Percentiles rank a stretch among this genome's conserved stretches.
These are phyloP conservation scores for Penicillium salamii DNA, from an alignment of 495 filamentous ascomycete species.

Conservation along the genomic window DNA sequence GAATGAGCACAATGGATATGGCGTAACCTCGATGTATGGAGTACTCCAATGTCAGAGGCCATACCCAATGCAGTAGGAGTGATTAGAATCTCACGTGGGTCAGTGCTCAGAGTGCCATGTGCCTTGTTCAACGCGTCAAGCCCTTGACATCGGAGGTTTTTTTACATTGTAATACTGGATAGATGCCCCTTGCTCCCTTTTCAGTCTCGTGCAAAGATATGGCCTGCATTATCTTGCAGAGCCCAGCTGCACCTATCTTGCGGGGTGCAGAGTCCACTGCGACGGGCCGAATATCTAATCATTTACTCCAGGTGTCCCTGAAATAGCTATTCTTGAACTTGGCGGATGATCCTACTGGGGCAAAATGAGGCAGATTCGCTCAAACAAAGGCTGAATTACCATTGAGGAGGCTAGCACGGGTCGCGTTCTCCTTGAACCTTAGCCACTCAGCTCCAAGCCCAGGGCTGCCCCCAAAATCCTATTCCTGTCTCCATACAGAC, in stretches of 20 bases:
- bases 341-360: too few relatives aligned
- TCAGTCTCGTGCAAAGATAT: slow-evolving; percentile 6
- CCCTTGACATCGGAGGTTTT: slow-evolving; percentile 6
- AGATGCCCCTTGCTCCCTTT: not conserved
- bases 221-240: slow-evolving; percentile 14
- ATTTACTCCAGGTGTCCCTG: too few relatives aligned
- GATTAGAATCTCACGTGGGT: not conserved
- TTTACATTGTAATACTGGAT: slow-evolving; percentile 1
- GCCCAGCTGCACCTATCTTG: slow-evolving; percentile 2
- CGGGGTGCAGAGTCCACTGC: slow-evolving; percentile 16
- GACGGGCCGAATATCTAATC: slow-evolving; percentile 1
- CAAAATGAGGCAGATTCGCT: too few relatives aligned
- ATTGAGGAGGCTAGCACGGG: too few relatives aligned
- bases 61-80: not conserved
- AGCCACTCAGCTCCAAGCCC: too few relatives aligned
- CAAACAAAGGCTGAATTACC: too few relatives aligned
- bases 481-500: too few relatives aligned
- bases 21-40: too few relatives aligned
- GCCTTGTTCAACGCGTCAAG: not conserved
- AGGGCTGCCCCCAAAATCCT: not conserved
- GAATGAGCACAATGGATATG: too few relatives aligned
- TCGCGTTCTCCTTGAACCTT: too few relatives aligned
- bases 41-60: not conserved
- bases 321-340: too few relatives aligned
- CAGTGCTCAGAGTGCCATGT: slow-evolving; percentile 8